Evolutionary conservation across 176 grass and related monocot genomes (phyloP).

Genomic region (Ananas comosus): DNA sequence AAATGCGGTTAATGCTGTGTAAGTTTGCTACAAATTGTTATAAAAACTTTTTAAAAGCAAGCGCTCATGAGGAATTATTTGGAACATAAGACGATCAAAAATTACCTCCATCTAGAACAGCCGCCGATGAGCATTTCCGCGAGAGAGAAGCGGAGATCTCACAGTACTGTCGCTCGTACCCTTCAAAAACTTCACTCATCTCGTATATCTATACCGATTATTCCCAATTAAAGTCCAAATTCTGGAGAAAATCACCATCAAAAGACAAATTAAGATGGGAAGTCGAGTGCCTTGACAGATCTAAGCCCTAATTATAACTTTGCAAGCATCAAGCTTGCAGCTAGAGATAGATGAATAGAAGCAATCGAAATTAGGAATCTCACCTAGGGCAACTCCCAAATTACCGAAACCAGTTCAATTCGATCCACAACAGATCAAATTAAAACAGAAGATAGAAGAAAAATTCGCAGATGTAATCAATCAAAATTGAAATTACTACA

Average conservation of each 20-base stretch:
- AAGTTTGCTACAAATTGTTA: slow-evolving; percentile 21
- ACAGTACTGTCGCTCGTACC: slow-evolving; percentile 88
- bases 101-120: slow-evolving; percentile 59
- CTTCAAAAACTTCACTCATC: slow-evolving; percentile 91
- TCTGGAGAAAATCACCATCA: not conserved
- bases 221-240: not conserved
- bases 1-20: not conserved
- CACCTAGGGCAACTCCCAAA: no score
- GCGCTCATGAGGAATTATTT: not conserved
- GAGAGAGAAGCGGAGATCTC: slow-evolving; percentile 74
- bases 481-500: no score
- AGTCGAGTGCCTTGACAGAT: not conserved
- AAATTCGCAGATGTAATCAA: no score
- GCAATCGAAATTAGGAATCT: no score
- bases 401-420: no score
- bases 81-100: not conserved
- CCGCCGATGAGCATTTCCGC: slow-evolving; percentile 60
- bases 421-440: no score
- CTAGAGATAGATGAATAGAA: no score
- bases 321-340: no score
- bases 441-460: no score
- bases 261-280: not conserved
- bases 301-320: not conserved
- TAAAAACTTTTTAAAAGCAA: not conserved
- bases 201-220: slow-evolving; percentile 3